Percentiles rank a stretch among this genome's conserved stretches.
Conservation (phyloP, 1,284 basidiomycete genomes). For the Naganishia liquefaciens region DNA sequence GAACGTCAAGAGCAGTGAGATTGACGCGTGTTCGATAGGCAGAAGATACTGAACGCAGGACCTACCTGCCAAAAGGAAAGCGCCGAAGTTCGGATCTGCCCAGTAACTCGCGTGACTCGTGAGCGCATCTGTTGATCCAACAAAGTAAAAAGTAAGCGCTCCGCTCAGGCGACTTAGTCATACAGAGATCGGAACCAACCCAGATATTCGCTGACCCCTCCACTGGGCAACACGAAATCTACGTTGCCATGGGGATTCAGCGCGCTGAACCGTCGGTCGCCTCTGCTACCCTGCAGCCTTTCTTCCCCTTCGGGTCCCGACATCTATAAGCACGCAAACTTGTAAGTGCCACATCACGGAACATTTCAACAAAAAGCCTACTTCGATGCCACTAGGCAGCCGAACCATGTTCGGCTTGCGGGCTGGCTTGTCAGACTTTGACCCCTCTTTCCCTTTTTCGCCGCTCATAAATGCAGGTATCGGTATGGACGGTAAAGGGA, state of each 20-base stretch:
- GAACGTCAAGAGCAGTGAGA: not conserved
- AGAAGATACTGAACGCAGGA: not conserved
- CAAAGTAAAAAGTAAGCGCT: not conserved
- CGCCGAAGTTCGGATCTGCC: conserved; percentile 49
- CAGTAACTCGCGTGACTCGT: conserved; percentile 50
- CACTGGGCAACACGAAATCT: conserved; percentile 51
- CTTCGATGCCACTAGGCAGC: conserved; percentile 48
- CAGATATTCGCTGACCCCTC: conserved; percentile 52
- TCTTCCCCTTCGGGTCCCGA: conserved; percentile 47
- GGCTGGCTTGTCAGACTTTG: conserved; percentile 27
- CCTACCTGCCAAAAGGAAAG: conserved; percentile 44
- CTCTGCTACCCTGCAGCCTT: conserved; percentile 45
- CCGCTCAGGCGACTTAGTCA: no score
- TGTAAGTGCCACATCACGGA: not conserved
- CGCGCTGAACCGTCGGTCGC: conserved; percentile 52
- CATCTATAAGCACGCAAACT: conserved; percentile 37
- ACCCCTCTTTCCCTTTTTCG: conserved; percentile 22
- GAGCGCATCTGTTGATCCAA: conserved; percentile 21
- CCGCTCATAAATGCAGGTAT: conserved; percentile 28
- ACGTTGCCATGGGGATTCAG: conserved; percentile 54
- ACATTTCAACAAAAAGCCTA: conserved; percentile 19
- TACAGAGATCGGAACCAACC: conserved; percentile 35
- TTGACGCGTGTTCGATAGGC: not conserved
- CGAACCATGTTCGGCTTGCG: conserved; percentile 44
- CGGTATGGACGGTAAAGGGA: conserved; percentile 28